Conservation (phyloP, 2,329 filamentous ascomycete species). For the Fusarium pseudonygamai region DNA sequence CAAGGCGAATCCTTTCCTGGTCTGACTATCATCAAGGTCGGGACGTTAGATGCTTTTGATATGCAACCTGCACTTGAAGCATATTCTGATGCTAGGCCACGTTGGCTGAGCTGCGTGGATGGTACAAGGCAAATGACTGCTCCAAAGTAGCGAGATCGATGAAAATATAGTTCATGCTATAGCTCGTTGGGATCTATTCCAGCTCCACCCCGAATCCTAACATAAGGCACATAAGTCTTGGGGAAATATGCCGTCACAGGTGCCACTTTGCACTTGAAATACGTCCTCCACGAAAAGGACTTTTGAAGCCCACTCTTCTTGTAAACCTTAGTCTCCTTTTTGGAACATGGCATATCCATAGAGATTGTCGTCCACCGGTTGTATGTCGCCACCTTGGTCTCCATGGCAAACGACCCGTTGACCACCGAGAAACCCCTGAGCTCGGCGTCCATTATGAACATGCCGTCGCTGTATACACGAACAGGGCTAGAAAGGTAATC, state of each 20-base stretch:
- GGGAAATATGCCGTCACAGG: background rate
- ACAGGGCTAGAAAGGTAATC: background rate
- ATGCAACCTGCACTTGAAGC: background rate
- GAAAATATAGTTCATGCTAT: background rate
- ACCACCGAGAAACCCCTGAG: background rate
- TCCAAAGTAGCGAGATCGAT: background rate
- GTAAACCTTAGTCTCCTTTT: background rate
- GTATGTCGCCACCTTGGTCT: background rate
- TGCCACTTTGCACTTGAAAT: background rate
- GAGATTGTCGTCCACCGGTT: background rate
- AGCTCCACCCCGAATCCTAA: background rate
- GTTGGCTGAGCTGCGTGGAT: background rate
- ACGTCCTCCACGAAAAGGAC: background rate
- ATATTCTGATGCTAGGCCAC: background rate
- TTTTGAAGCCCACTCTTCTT: background rate
- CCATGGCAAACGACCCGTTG: background rate
- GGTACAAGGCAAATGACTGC: background rate
- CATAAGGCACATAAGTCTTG: background rate
- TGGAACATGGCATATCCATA: background rate
- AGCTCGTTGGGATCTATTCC: background rate
- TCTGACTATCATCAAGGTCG: background rate
- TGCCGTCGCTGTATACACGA: background rate
- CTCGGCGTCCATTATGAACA: background rate
- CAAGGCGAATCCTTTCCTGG: background rate
- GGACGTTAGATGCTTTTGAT: background rate